phyloP scores from a whole-genome alignment of 306 rosid species.

The Herpetospermum pedunculosum region DNA sequence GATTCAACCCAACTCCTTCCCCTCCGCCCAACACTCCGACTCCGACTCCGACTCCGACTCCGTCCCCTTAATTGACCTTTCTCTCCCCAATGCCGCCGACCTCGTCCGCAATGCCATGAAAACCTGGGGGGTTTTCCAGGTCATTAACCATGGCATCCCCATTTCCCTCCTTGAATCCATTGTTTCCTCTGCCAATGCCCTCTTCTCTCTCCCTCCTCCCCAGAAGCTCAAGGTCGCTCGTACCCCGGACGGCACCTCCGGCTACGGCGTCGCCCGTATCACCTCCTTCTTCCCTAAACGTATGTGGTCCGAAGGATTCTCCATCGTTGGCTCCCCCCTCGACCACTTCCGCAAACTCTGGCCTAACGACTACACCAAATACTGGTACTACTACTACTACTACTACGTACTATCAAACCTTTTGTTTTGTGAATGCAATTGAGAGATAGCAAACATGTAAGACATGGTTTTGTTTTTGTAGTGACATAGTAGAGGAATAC shows the following conservation, averaged over 20 bases:
- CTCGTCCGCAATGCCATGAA: conserved; percentile 57
- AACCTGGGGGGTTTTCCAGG: conserved; percentile 85
- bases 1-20: conserved; percentile 20
- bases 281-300: conserved; percentile 86
- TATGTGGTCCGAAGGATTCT: conserved; percentile 97
- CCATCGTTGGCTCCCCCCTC: conserved; percentile 61
- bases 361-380: conserved; percentile 57
- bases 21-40: conserved; percentile 3
- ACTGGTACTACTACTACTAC: conserved; percentile 65
- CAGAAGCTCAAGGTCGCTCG: conserved; percentile 71
- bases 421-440: too few species aligned
- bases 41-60: not conserved
- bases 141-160: conserved; percentile 55
- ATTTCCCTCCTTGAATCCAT: conserved; percentile 29
- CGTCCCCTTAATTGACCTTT: conserved; percentile 54
- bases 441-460: too few species aligned
- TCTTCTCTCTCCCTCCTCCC: conserved; percentile 49
- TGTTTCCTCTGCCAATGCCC: conserved; percentile 24
- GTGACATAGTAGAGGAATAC: conserved; percentile 42
- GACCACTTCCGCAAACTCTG: conserved; percentile 70
- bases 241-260: conserved; percentile 49
- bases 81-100: conserved; percentile 41
- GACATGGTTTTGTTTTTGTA: too few species aligned
- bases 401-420: too few species aligned
- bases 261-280: conserved; percentile 75